Base-by-base conservation (phyloP, 108 stramenopile species). In the Conticribra guillardii region DNA sequence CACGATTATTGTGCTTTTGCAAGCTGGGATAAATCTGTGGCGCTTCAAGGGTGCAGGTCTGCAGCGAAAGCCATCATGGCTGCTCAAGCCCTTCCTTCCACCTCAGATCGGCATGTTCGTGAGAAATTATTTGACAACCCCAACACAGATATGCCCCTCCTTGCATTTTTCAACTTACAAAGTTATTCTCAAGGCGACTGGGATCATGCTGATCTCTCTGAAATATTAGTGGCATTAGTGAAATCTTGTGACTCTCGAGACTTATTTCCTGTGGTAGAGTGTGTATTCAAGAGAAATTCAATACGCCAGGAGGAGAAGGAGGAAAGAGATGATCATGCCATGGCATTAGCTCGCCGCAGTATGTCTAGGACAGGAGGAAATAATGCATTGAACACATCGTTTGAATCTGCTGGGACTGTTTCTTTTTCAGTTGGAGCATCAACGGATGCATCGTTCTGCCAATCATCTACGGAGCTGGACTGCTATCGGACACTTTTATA, bases 191-290 rank as follows among this genome's bases (percentile, higher is more conserved):
- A 91, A 31, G 66, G 64, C 22, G 93, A 92, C 27, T 94, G 93
- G 93, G 93, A 94, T 45, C 90, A 94, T 60, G 55, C 69, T 16
- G 90, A 94, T 30, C 67, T 94, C 26, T 88, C 87, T 8, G 69
- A 86, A 56, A 81, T 92, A 19, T 69, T 94, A 31, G 93, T 94
- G 11, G 28, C 76, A 4, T 55, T 94, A 30, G 93, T 94, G 8
- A 83, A 90, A 50, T 90, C 90, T 2, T 94, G 89, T 62, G 93
- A 94, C 58, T 90, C 88, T 58, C 62, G 88, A 8, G 93, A 94
- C 64, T 90, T 94, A 29, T 32, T 64, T 4, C 88, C 88, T 19
- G 89, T 76, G 24, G 70, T 92, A 3, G 89, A 91, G 56, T 83
- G 81, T 66, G 76, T 92, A n/a, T 55, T 89, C 9, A 65, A 82